Evolutionary conservation across 768 basidiomycete genomes (phyloP).

Genomic region (Paxillus ammoniavirescens): DNA sequence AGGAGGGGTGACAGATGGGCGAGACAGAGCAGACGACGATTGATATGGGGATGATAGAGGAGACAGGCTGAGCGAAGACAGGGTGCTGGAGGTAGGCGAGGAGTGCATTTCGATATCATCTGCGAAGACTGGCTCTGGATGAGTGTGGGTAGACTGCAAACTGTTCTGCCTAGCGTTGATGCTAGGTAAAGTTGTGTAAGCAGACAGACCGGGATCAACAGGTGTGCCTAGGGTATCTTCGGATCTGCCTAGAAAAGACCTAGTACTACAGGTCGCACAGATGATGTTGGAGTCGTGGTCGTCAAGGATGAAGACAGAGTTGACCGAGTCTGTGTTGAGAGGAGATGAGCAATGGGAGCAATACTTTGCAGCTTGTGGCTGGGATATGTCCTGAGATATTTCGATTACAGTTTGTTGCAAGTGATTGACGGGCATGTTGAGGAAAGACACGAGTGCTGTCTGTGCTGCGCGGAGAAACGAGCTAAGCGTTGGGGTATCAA

Average conservation of each 20-base stretch:
- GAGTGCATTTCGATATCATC: slow-evolving; percentile 37
- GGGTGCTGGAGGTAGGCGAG: slow-evolving; percentile 1
- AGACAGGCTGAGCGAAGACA: background rate
- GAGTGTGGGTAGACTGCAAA: slow-evolving; percentile 14
- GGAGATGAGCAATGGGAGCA: slow-evolving; percentile 32
- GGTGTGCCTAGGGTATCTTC: slow-evolving; percentile 13
- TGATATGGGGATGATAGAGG: background rate
- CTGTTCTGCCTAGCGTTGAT: slow-evolving; percentile 10
- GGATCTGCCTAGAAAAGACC: slow-evolving; percentile 4
- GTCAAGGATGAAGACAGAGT: slow-evolving; percentile 26
- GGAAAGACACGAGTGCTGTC: background rate
- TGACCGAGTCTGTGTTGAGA: slow-evolving; percentile 27
- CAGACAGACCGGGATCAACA: slow-evolving; percentile 30
- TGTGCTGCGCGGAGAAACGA: background rate
- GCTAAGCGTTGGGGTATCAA: too few species aligned
- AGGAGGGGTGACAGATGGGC: background rate
- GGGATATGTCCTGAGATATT: slow-evolving; percentile 21
- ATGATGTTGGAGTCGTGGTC: slow-evolving; percentile 33
- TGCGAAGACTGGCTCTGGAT: slow-evolving; percentile 29
- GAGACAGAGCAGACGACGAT: background rate
- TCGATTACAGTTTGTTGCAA: slow-evolving; percentile 16
- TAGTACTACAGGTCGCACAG: slow-evolving; percentile 49
- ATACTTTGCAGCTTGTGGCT: slow-evolving; percentile 29
- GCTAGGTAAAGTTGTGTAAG: slow-evolving; percentile 13
- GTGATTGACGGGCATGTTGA: slow-evolving; percentile 13